Evolutionary conservation across 2,329 filamentous ascomycete species (phyloP), one percentile per base, ranked within the genome.

Genomic region (Magnaporthiopsis rhizophila): DNA sequence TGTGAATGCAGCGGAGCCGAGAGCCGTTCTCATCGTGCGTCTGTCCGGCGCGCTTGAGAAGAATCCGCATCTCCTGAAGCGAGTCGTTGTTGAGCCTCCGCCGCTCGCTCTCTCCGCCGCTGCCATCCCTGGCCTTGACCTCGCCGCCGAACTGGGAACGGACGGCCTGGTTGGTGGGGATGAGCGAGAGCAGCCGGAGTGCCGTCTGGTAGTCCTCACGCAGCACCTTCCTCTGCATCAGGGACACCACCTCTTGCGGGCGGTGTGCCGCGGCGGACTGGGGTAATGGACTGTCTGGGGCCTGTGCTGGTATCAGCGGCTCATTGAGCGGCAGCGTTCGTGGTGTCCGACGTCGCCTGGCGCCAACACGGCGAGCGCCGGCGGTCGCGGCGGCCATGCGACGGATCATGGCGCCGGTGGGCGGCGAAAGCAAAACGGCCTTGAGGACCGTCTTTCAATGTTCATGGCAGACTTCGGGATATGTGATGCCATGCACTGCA

Each of bases 1-100:
- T 87, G 73, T 98, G 94, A 66, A 98, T 86, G 68, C 81, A 82
- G 21, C 75, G 76, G 62, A 83, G 75, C 4, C 71, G 70, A 2
- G 74, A 73, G 11, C 69, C 68, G 32, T 85, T 77, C 68, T 80
- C 78, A 0, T 70, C 64, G 1, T 75, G 74, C 76, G 88, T 78
- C 76, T 96, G 91, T 61, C 91, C 91, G 64, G 91, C 87, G 66
- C 89, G 89, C 59, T 77, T 79, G 68, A 91, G 86, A 89, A 90
- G 96, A 69, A 86, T 84, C 34, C 88, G 79, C 84, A 95, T 94
- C 74, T 97, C 91, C 0, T 91, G 90, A 62, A 96, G 87, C 8
- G 92, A 90, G 64, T 81, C 81, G 61, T 87, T 81, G 72, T 96
- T 96, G 77, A 90, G 77, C 68, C 56, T 89, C 78, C 62, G 81